phyloP scores from a whole-genome alignment of 441 rosid genomes.

The Syzygium syzygioides region DNA sequence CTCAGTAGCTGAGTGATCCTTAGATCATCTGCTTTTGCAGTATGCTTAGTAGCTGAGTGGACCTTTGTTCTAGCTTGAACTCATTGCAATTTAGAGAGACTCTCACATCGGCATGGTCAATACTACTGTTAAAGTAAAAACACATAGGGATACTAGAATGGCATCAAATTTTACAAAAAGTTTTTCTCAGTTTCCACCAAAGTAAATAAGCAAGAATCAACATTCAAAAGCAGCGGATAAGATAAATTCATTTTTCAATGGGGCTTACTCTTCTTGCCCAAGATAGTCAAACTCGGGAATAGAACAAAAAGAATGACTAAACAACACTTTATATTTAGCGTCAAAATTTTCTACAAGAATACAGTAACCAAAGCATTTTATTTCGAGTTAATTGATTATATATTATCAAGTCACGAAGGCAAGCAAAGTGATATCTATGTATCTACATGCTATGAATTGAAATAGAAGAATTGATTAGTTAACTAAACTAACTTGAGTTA shows the following conservation, averaged over 20 bases:
- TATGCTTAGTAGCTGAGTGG: not conserved
- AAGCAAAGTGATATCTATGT: not conserved
- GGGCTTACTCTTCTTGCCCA: not conserved
- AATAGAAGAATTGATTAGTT: not conserved
- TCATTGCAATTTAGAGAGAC: not conserved
- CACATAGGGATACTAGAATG: too few species aligned
- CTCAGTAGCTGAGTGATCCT: not conserved
- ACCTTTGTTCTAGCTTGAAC: not conserved
- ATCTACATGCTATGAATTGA: not conserved
- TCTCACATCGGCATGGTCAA: not conserved
- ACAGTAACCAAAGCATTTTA: not conserved
- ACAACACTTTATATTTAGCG: not conserved
- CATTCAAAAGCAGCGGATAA: not conserved
- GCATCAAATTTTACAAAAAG: fast-evolving
- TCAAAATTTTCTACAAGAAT: not conserved
- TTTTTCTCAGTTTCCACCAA: not conserved
- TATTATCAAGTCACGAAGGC: not conserved
- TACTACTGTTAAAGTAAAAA: not conserved
- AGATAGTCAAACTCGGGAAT: not conserved
- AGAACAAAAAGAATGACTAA: not conserved
- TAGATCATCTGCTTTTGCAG: not conserved
- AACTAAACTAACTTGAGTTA: not conserved
- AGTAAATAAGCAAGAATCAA: not conserved
- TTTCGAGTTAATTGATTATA: not conserved
- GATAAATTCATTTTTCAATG: not conserved